Evolutionary conservation across 768 basidiomycete species (phyloP).

Genomic region (Lactarius sp.): DNA sequence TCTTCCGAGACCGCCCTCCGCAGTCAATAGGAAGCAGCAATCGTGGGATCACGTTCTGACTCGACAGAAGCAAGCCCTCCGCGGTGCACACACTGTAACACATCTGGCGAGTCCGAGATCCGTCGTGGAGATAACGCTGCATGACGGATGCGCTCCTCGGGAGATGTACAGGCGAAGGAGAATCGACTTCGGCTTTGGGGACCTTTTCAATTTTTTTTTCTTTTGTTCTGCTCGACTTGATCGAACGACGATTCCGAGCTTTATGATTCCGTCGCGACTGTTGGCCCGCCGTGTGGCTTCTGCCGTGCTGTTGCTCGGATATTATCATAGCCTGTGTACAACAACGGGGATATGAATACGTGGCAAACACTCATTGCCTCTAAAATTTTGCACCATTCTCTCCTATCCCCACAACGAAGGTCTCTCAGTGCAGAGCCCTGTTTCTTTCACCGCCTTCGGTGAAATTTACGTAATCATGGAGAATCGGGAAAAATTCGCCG

Average conservation of each 20-base stretch:
- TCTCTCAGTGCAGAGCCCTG: not conserved
- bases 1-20: not conserved
- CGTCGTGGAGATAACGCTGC: conserved; percentile 2
- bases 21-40: not conserved
- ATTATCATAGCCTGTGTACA: not conserved
- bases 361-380: not conserved
- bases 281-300: no score
- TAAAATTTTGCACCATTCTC: not conserved
- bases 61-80: not conserved
- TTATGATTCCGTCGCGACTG: no score
- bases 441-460: not conserved
- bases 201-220: not conserved
- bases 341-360: not conserved
- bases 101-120: not conserved
- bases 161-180: not conserved
- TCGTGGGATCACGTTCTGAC: not conserved
- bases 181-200: not conserved
- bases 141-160: not conserved
- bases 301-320: not conserved
- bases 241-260: no score
- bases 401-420: not conserved
- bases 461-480: not conserved
- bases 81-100: not conserved
- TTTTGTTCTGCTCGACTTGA: not conserved
- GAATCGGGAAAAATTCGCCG: not conserved